phyloP scores from a whole-genome alignment of 2,329 filamentous ascomycete species.

The Pseudogymnoascus verrucosus region DNA sequence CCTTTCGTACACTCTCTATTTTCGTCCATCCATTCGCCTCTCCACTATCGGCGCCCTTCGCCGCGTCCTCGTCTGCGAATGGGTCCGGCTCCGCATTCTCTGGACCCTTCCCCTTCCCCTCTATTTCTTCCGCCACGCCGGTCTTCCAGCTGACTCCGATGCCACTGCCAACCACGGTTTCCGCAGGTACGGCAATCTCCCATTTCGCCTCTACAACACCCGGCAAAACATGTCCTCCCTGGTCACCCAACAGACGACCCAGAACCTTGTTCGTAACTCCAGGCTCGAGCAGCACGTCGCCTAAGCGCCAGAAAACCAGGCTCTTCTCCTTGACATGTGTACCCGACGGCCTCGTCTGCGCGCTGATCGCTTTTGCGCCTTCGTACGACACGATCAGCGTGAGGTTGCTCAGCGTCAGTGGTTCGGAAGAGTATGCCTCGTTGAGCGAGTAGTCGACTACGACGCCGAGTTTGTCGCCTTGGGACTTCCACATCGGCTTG shows the following conservation, averaged over 20 bases:
- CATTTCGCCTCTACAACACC: conserved; percentile 78
- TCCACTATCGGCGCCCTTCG: conserved; percentile 33
- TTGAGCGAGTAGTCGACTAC: conserved; percentile 81
- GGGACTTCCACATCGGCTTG: conserved; percentile 65
- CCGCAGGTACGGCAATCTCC: conserved; percentile 45
- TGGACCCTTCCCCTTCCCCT: conserved; percentile 39
- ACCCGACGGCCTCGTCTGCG: conserved; percentile 72
- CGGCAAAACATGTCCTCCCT: conserved; percentile 60
- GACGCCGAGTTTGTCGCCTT: conserved; percentile 77
- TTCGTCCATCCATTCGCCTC: conserved; percentile 50
- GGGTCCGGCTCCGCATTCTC: conserved; percentile 44
- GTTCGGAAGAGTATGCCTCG: conserved; percentile 38
- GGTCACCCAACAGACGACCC: conserved; percentile 68
- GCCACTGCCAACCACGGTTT: conserved; percentile 44
- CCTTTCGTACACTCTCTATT: conserved; percentile 56
- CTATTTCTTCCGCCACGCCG: conserved; percentile 32
- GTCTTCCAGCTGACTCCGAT: conserved; percentile 51
- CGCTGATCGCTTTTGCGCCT: conserved; percentile 54
- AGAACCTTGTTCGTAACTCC: conserved; percentile 59
- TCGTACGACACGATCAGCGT: conserved; percentile 66
- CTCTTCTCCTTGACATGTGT: conserved; percentile 71
- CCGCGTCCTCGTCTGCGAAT: conserved; percentile 56
- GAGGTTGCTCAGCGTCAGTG: conserved; percentile 64
- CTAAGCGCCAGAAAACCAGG: conserved; percentile 72
- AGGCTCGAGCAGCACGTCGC: conserved; percentile 58